Evolutionary conservation across 2,329 filamentous ascomycete genomes (phyloP).

Genomic region (Aspergillus caelatus): DNA sequence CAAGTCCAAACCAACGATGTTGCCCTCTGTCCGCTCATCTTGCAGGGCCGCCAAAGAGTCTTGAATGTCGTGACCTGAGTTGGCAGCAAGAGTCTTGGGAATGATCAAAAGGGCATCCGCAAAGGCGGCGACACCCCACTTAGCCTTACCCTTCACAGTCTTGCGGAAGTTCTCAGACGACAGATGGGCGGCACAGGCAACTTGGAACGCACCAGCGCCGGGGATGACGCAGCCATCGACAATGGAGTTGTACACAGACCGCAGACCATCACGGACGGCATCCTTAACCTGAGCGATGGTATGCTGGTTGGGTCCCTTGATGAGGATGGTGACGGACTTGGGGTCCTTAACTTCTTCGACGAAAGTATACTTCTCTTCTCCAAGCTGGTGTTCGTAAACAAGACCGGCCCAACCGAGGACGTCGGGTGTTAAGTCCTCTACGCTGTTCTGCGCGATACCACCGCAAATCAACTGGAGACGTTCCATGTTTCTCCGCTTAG

Average conservation of each 20-base stretch:
- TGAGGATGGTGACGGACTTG: conserved; percentile 95
- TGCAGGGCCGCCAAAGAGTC: conserved; percentile 86
- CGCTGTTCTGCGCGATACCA: conserved; percentile 89
- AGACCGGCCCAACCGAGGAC: conserved; percentile 93
- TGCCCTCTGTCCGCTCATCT: conserved; percentile 82
- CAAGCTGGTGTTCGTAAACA: conserved; percentile 95
- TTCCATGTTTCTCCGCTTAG: conserved; percentile 99
- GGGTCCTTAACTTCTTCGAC: conserved; percentile 98
- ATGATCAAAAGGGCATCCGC: conserved; percentile 93
- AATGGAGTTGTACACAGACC: conserved; percentile 99
- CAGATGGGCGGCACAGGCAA: conserved; percentile 85
- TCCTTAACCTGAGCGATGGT: conserved; percentile 97
- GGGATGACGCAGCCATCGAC: conserved; percentile 96
- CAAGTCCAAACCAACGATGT: conserved; percentile 83
- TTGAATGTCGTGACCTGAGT: conserved; percentile 95
- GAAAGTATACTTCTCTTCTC: conserved; percentile 99
- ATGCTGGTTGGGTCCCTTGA: conserved; percentile 96
- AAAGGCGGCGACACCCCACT: conserved; percentile 93
- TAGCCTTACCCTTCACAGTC: conserved; percentile 95
- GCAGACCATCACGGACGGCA: conserved; percentile 89
- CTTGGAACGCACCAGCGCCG: conserved; percentile 92
- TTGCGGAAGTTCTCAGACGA: conserved; percentile 84
- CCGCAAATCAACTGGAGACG: conserved; percentile 92
- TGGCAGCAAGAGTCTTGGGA: conserved; percentile 94
- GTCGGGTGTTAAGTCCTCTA: conserved; percentile 86